These are phyloP conservation scores for Cardamine chenopodiifolia DNA, from an alignment of 345 rosid genomes.

Conservation along the genomic window DNA sequence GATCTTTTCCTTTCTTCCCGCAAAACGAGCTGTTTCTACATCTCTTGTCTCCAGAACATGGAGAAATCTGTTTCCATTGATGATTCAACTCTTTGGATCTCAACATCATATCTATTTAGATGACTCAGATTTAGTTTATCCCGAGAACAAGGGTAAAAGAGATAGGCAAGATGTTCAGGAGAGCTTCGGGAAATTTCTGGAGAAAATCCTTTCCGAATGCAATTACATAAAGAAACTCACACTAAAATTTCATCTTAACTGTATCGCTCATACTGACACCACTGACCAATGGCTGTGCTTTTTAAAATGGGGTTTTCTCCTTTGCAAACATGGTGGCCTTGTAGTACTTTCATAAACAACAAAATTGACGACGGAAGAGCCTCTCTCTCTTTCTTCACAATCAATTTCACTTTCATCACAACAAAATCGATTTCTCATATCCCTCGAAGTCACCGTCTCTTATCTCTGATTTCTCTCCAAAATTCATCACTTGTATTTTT, in stretches of 20 bases:
- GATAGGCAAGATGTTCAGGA: background rate
- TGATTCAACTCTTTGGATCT: background rate
- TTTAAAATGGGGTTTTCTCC: background rate
- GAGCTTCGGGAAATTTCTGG: background rate
- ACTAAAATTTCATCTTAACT: background rate
- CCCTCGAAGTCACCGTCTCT: too few species aligned
- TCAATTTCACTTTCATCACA: too few species aligned
- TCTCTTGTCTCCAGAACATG: slow-evolving; percentile 8
- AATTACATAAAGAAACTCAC: background rate
- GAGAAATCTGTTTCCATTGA: slow-evolving; percentile 11
- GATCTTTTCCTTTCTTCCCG: background rate
- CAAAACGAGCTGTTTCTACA: background rate
- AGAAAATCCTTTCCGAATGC: too few species aligned
- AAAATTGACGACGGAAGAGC: too few species aligned
- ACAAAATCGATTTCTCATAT: too few species aligned
- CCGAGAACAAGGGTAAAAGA: background rate
- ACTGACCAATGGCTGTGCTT: background rate
- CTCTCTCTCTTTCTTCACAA: too few species aligned
- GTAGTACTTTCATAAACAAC: background rate
- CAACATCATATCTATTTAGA: background rate
- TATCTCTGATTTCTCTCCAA: too few species aligned
- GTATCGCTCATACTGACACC: background rate
- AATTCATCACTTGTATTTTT: too few species aligned
- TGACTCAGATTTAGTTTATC: too few species aligned
- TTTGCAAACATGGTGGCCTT: background rate